Conservation (phyloP, 495 filamentous ascomycete genomes). For the Penicillium coprophilum region DNA sequence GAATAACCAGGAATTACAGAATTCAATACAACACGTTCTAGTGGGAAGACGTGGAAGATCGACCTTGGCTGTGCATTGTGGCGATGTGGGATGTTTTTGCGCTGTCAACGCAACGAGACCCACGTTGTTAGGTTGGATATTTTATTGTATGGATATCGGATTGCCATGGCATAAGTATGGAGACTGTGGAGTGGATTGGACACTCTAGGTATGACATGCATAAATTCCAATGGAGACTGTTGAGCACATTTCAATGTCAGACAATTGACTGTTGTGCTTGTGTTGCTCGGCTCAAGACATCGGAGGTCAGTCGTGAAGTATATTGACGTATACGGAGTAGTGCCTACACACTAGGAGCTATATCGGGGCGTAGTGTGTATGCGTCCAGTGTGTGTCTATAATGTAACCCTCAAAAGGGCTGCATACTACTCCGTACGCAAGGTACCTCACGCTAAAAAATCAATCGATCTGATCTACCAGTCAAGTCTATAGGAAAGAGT, state of each 20-base stretch:
- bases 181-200: slow-evolving; percentile 6
- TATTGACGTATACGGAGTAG: background rate
- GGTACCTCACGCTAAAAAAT: slow-evolving; percentile 7
- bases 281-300: slow-evolving; percentile 10
- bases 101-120: slow-evolving; percentile 1
- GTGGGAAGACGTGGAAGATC: background rate
- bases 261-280: slow-evolving; percentile 11
- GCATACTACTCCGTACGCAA: slow-evolving; percentile 11
- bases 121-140: background rate
- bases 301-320: background rate
- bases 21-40: background rate
- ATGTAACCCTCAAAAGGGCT: background rate
- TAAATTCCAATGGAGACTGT: slow-evolving; percentile 16
- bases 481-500: slow-evolving; percentile 1
- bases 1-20: background rate
- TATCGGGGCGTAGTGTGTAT: background rate
- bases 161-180: background rate
- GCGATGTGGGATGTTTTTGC: slow-evolving; percentile 6
- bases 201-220: slow-evolving; percentile 30
- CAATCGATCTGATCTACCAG: slow-evolving; percentile 10
- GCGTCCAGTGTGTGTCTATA: background rate
- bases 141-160: background rate
- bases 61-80: slow-evolving; percentile 9
- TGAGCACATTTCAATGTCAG: slow-evolving; percentile 10
- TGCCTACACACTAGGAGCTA: background rate